A percentile compares a stretch with the other conserved stretches of the same genome.
Conservation (phyloP, 345 rosid species). For the Bruguiera parviflora region DNA sequence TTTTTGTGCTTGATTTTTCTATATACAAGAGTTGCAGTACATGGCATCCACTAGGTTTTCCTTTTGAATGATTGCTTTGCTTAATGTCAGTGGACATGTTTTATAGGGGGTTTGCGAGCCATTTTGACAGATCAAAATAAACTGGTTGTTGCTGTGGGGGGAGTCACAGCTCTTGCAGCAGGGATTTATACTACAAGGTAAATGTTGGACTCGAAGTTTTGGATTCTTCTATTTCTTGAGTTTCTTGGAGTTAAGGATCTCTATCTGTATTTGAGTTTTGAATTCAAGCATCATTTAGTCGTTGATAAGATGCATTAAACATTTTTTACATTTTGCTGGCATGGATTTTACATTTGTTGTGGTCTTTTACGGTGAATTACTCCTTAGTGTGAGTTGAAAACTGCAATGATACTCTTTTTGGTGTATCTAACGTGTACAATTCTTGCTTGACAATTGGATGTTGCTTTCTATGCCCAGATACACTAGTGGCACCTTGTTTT, state of each 20-base stretch:
- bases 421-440: background rate
- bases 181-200: conserved; percentile 97
- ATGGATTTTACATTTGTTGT: no score
- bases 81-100: conserved; percentile 12
- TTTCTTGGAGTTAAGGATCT: background rate
- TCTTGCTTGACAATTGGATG: background rate
- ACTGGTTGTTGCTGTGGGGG: conserved; percentile 92
- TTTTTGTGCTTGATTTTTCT: no score
- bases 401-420: no score
- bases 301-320: no score
- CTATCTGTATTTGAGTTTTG: background rate
- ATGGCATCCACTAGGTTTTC: no score
- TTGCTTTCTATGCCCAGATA: no score
- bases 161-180: conserved; percentile 95
- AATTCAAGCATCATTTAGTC: background rate
- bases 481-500: no score
- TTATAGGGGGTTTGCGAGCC: conserved; percentile 78
- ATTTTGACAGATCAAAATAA: conserved; percentile 93
- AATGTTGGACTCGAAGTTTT: conserved; percentile 8
- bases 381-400: no score
- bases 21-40: no score
- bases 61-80: background rate
- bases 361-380: no score
- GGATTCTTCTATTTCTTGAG: background rate
- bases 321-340: no score